These are phyloP conservation scores for Boeremia lycopersici DNA, from an alignment of 2,329 filamentous ascomycete species.

Conservation along the genomic window DNA sequence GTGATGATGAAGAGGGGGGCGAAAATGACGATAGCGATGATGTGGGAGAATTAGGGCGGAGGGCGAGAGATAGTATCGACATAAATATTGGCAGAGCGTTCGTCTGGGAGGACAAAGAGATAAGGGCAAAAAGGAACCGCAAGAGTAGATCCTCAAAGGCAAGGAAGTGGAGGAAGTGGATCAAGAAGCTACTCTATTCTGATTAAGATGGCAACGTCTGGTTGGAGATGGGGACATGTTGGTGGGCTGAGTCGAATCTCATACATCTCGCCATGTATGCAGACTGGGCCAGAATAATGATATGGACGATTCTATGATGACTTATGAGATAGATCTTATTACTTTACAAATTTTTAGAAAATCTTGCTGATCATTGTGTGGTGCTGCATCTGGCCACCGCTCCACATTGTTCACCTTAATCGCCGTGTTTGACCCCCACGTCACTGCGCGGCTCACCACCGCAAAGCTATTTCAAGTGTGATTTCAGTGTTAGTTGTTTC, in stretches of 20 bases:
- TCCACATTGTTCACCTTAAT: not conserved
- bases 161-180: not conserved
- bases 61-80: conserved; percentile 7
- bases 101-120: not conserved
- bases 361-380: not conserved
- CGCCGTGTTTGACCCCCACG: not conserved
- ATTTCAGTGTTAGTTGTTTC: not conserved
- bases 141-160: not conserved
- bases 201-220: not conserved
- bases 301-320: not conserved
- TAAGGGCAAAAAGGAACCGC: not conserved
- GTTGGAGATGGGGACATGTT: not conserved
- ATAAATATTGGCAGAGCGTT: conserved; percentile 1
- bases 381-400: too few species aligned
- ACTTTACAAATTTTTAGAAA: not conserved
- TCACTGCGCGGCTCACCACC: not conserved
- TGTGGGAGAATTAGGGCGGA: not conserved
- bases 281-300: not conserved
- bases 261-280: not conserved
- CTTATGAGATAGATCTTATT: not conserved
- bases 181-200: not conserved
- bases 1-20: not conserved
- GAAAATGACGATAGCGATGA: not conserved
- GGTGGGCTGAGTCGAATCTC: not conserved
- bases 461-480: not conserved